phyloP scores from a whole-genome alignment of 441 rosid genomes.

The Jatropha multifida region DNA sequence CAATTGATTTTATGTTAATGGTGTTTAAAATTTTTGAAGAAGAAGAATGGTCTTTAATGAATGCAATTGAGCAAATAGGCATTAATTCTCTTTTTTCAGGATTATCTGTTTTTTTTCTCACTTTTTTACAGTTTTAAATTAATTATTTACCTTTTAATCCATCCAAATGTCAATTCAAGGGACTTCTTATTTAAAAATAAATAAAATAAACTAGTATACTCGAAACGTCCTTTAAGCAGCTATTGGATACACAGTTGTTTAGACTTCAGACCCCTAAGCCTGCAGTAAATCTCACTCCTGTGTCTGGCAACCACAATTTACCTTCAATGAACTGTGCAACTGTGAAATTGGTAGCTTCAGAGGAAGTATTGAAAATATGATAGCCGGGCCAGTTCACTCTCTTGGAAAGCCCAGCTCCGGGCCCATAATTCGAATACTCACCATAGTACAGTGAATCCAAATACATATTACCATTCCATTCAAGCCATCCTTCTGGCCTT shows the following conservation, averaged over 20 bases:
- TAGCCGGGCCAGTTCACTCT: conserved; percentile 87
- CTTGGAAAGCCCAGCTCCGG: conserved; percentile 49
- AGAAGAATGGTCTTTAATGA: no score
- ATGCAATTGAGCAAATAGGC: no score
- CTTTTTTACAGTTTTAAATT: no score
- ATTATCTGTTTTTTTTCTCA: no score
- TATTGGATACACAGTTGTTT: not conserved
- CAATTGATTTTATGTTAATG: no score
- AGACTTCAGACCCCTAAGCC: conserved; percentile 36
- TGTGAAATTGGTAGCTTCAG: conserved; percentile 50
- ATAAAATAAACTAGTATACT: no score
- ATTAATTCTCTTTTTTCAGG: no score
- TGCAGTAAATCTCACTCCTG: conserved; percentile 57
- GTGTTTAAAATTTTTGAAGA: no score
- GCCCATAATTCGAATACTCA: conserved; percentile 73
- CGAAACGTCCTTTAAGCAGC: no score
- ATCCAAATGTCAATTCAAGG: no score
- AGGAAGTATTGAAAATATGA: conserved; percentile 47
- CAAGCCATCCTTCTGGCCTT: conserved; percentile 85
- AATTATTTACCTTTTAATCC: no score
- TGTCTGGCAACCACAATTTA: conserved; percentile 69
- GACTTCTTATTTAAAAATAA: no score
- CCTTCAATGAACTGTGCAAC: conserved; percentile 75
- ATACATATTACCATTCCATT: conserved; percentile 58
- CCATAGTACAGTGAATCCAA: conserved; percentile 66